phyloP scores from a whole-genome alignment of 805 yeast genomes.

The Candida sphagnicola region DNA sequence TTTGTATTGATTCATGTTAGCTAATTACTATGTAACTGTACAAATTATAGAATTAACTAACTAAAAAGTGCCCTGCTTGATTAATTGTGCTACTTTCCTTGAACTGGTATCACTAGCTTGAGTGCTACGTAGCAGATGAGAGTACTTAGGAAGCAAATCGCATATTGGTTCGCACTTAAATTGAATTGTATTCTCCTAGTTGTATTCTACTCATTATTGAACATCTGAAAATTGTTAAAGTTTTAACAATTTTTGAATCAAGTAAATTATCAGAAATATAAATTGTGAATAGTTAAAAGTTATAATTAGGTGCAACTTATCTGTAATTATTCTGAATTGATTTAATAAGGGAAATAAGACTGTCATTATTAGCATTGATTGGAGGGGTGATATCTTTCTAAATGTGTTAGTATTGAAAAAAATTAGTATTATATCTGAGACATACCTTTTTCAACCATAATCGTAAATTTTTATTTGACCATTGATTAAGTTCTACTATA shows the following conservation, averaged over 20 bases:
- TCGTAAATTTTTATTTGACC: constrained; percentile 35
- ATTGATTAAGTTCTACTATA: constrained; percentile 14
- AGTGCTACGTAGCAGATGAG: no score
- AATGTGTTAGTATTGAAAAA: constrained; percentile 16
- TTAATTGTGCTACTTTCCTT: no score
- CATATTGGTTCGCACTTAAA: no score
- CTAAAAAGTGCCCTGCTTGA: no score
- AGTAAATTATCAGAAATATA: constrained; percentile 6
- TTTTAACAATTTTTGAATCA: neutral
- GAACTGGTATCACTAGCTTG: no score
- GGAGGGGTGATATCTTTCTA: constrained; percentile 47
- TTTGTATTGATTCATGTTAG: no score
- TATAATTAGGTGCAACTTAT: constrained; percentile 15
- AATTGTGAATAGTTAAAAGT: constrained; percentile 16
- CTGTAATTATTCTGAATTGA: constrained; percentile 31
- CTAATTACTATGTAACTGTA: no score
- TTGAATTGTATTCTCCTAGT: no score
- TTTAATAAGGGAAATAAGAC: constrained; percentile 45
- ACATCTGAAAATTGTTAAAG: neutral
- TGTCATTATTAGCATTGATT: constrained; percentile 41
- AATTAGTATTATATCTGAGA: constrained; percentile 8
- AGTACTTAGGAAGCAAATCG: no score
- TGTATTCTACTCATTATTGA: neutral
- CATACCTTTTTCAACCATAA: constrained; percentile 37
- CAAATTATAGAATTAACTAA: no score